These are phyloP conservation scores for Adansonia gregorii DNA, from an alignment of 441 rosid species.

Conservation along the genomic window DNA sequence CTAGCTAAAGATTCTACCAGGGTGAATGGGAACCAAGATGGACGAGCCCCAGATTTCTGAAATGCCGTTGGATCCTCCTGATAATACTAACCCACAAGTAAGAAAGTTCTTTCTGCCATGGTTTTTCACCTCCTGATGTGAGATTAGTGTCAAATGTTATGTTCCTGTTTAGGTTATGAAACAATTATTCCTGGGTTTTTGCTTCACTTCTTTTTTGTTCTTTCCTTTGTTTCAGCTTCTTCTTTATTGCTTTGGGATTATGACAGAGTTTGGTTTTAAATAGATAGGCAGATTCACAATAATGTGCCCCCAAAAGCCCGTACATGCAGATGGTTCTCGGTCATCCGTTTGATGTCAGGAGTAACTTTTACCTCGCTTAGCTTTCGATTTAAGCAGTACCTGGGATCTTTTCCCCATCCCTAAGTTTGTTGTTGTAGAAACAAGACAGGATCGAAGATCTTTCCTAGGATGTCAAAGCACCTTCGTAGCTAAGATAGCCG, in stretches of 20 bases:
- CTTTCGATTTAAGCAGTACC: conserved; percentile 15
- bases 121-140: neutral
- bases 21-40: conserved; percentile 11
- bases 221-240: conserved; percentile 9
- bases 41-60: conserved; percentile 22
- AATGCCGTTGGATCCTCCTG: conserved; percentile 20
- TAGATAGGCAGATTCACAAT: conserved; percentile 6
- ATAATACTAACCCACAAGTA: conserved; percentile 13
- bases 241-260: neutral
- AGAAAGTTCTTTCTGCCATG: conserved; percentile 16
- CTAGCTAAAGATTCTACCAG: neutral
- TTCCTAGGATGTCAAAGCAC: neutral
- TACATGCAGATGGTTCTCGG: neutral
- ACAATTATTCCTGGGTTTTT: conserved; percentile 18
- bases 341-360: conserved; percentile 1
- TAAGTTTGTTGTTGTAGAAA: conserved; percentile 2
- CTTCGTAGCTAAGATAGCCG: conserved; percentile 13
- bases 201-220: conserved; percentile 5
- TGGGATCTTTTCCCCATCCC: neutral
- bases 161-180: conserved; percentile 16
- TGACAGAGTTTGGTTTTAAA: conserved; percentile 1
- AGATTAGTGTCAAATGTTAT: conserved; percentile 5
- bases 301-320: conserved; percentile 1
- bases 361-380: neutral
- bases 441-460: conserved; percentile 22